Base-by-base conservation (phyloP, 2,329 filamentous ascomycete species). In the Dendrostoma leiphaemia region DNA sequence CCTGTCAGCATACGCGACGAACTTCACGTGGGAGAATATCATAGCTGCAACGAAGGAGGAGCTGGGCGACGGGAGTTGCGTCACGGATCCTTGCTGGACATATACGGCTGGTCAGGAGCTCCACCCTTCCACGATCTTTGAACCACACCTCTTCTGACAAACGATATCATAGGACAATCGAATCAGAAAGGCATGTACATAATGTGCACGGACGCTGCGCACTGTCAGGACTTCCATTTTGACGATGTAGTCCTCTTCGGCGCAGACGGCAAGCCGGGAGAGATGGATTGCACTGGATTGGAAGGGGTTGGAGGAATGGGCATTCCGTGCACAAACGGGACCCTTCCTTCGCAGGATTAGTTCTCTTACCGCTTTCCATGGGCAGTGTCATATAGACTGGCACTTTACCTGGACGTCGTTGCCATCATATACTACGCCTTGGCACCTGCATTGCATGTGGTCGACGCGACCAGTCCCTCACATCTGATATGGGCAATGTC, bases 11-110 rank as follows among this genome's bases (percentile, higher is more conserved):
- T 62, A 54, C 43, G 51, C 60, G 2, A 54, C 34, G 15, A 59
- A 59, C 29, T 63, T 63, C 32, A 53, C 38, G 7, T 63, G 59
- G 57, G 60, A 60, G 45, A 59, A 61, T 40, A 61, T 63, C 10
- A 45, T 51, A 3, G 59, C 57, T 2, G 48, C 37, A 23, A 57
- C 57, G 3, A 48, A 51, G 5, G 48, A 49, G 17, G 50, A 40
- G 9, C 34, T 61, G 2, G 43, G 31, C 13, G 61, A 63, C 32
- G 61, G 60, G 6, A 61, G 59, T 23, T 63, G 61, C 41, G 54
- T 63, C n/a, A 57, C 55, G 6, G 59, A 61, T 38, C 61, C 61
- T 8, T 63, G 61, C 51, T 63, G 61, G 61, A 59, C 55, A 26
- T 37, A 45, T 41, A 63, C 60, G 1, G 46, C 48, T 3, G 58